Evolutionary conservation across 169 alveolate genomes (phyloP).

Genomic region (Plasmodium inui): DNA sequence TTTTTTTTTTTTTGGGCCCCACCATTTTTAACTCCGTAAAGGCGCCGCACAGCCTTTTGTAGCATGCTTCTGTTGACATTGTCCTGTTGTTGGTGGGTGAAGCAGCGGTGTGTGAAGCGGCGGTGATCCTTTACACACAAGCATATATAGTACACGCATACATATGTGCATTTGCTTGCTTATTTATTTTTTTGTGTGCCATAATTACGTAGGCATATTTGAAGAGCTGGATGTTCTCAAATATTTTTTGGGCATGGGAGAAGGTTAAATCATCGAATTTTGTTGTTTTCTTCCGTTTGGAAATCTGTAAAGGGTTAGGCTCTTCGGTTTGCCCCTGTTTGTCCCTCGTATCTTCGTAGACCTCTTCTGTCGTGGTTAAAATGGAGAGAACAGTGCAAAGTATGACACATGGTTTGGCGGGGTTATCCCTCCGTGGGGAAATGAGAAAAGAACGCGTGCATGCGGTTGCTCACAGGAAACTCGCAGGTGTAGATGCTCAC

Average conservation of each 20-base stretch:
- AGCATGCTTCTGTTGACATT: conserved; percentile 54
- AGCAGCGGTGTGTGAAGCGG: not conserved
- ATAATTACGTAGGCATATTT: conserved; percentile 63
- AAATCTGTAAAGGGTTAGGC: conserved; percentile 11
- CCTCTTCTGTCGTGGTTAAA: conserved; percentile 37
- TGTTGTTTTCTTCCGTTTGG: conserved; percentile 27
- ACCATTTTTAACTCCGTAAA: conserved; percentile 63
- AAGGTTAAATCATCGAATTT: conserved; percentile 64
- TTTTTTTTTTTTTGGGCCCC: not conserved
- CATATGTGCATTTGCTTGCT: not conserved
- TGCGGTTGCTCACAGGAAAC: not conserved
- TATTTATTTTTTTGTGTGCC: not conserved
- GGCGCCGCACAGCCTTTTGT: conserved; percentile 65
- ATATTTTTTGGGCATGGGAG: conserved; percentile 74
- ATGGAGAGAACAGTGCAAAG: not conserved
- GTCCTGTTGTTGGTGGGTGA: conserved; percentile 32
- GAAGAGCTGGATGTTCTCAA: conserved; percentile 64
- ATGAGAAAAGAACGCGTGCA: conserved; percentile 6
- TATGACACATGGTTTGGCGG: not conserved
- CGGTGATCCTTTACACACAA: not conserved
- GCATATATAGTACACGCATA: not conserved
- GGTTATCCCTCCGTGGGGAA: not conserved
- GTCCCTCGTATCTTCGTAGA: conserved; percentile 72
- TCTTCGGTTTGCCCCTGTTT: not conserved
- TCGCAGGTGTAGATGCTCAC: not conserved